Base-by-base conservation (phyloP, 169 alveolate genomes). In the Cryptosporidium xiaoi region DNA sequence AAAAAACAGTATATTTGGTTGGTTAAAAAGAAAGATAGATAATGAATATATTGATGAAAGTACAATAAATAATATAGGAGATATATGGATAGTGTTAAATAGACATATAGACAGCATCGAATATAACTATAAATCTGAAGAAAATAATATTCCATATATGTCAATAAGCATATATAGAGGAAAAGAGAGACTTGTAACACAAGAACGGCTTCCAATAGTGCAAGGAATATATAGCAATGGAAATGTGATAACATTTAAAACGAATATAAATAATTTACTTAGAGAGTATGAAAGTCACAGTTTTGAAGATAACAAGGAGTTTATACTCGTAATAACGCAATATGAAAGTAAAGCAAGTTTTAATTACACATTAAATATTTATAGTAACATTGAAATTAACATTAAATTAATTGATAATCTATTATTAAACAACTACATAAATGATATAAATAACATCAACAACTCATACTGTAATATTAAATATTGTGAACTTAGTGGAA, bases 181-280 rank as follows among this genome's bases (percentile, higher is more conserved):
- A 3, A 46, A 66, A 44, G 64, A 40, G 6, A 15, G 87, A 77
- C 44, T 77, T 46, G 64, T 60, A 1, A 60, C 77, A 16, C 87
- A 56, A 18, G 87, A 77, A 40, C 53, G 71, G 16, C 16, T 60
- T 18, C 87, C 87, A 10, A 33, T 77, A 5, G 56, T 77, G 46
- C 87, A 77, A 60, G 87, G 87, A 5, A 44, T 77, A 2, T 77
- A 77, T 31, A 77, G 71, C 46, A 62, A 77, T 60, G 87, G 87
- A n/a, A 56, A 24, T 40, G 87, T 77, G 0, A 60, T 77, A 6
- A 60, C 44, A 20, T 62, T 40, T 33, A 77, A 62, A 44, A 56
- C 65, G 18, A 77, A 62, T 2, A 77, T 77, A 56, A 58, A 20
- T 60, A 58, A 60, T 27, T 34, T 60, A 20, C 13, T 77, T 2